These are phyloP conservation scores for Zygoascus sp. DNA, from an alignment of 1,139 yeast species.

Conservation along the genomic window DNA sequence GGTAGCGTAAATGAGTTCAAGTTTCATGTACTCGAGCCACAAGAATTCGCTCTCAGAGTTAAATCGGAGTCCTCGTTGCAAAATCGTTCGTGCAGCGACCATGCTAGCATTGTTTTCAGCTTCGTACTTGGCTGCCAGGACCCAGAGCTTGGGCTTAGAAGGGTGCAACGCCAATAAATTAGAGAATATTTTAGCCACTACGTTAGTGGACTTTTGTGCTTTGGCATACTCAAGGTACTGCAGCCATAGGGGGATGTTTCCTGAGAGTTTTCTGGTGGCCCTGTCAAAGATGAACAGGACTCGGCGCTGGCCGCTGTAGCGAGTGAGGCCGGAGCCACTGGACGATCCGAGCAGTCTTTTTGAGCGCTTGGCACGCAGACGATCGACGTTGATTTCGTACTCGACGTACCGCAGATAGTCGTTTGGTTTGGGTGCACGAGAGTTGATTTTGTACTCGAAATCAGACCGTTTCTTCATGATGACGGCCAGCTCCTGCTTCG, in stretches of 20 bases:
- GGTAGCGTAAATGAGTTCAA: slow-evolving; percentile 81
- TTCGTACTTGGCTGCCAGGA: slow-evolving; percentile 92
- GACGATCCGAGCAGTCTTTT: slow-evolving; percentile 46
- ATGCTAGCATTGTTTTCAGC: slow-evolving; percentile 85
- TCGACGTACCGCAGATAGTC: slow-evolving; percentile 79
- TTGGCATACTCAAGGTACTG: slow-evolving; percentile 72
- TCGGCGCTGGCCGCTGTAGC: slow-evolving; percentile 83
- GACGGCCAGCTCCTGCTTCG: slow-evolving; percentile 64
- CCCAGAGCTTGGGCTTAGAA: slow-evolving; percentile 86
- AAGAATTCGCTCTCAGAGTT: slow-evolving; percentile 67
- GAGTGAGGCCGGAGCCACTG: slow-evolving; percentile 46
- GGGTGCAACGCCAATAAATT: slow-evolving; percentile 83
- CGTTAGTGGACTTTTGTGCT: slow-evolving; percentile 66
- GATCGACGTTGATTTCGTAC: slow-evolving; percentile 78
- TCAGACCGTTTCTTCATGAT: slow-evolving; percentile 94
- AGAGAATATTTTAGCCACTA: slow-evolving; percentile 77
- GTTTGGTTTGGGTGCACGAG: slow-evolving; percentile 73
- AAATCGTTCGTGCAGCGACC: slow-evolving; percentile 78
- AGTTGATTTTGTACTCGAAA: slow-evolving; percentile 84
- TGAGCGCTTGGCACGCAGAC: slow-evolving; percentile 67
- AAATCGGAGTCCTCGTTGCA: slow-evolving; percentile 81
- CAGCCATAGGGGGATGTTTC: slow-evolving; percentile 73
- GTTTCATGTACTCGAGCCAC: slow-evolving; percentile 83
- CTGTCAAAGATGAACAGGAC: slow-evolving; percentile 80
- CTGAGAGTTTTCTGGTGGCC: slow-evolving; percentile 76